phyloP scores from a whole-genome alignment of 768 basidiomycete genomes.

The Albatrellus ellisii region DNA sequence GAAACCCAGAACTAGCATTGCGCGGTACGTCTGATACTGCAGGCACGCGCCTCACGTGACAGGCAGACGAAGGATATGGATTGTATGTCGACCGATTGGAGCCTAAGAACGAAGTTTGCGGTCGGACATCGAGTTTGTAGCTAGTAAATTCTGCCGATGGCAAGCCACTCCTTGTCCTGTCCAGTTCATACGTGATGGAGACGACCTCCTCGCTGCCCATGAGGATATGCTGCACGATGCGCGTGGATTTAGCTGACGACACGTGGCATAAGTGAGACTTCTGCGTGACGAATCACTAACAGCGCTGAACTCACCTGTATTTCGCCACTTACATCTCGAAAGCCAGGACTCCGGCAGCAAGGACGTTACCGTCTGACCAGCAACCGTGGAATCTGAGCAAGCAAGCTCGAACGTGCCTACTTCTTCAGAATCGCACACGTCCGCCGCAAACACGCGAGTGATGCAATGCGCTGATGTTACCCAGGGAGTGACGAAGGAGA shows the following conservation, averaged over 20 bases:
- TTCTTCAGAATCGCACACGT: constrained; percentile 40
- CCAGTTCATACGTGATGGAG: constrained; percentile 54
- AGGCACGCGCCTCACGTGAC: too few species aligned
- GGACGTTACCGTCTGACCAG: constrained; percentile 27
- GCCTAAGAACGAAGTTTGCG: too few species aligned
- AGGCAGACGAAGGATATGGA: too few species aligned
- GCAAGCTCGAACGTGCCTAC: constrained; percentile 35
- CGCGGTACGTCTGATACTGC: too few species aligned
- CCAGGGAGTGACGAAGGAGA: constrained; percentile 44
- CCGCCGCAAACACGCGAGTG: constrained; percentile 44
- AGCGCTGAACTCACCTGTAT: constrained; percentile 42
- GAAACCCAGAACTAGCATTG: too few species aligned
- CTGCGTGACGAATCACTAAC: background rate
- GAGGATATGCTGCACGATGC: constrained; percentile 57
- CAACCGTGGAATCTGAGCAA: constrained; percentile 9
- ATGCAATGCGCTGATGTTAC: constrained; percentile 42
- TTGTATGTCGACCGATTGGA: too few species aligned
- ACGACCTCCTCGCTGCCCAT: constrained; percentile 52
- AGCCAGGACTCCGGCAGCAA: constrained; percentile 56
- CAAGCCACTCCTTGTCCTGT: constrained; percentile 30
- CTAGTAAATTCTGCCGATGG: constrained; percentile 49
- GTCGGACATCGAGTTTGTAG: constrained; percentile 22
- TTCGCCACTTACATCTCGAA: constrained; percentile 57
- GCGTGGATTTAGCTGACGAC: constrained; percentile 28
- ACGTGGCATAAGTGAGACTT: constrained; percentile 8